These are phyloP conservation scores for Ascosphaera acerosa DNA, from an alignment of 2,329 filamentous ascomycete species.

Conservation along the genomic window DNA sequence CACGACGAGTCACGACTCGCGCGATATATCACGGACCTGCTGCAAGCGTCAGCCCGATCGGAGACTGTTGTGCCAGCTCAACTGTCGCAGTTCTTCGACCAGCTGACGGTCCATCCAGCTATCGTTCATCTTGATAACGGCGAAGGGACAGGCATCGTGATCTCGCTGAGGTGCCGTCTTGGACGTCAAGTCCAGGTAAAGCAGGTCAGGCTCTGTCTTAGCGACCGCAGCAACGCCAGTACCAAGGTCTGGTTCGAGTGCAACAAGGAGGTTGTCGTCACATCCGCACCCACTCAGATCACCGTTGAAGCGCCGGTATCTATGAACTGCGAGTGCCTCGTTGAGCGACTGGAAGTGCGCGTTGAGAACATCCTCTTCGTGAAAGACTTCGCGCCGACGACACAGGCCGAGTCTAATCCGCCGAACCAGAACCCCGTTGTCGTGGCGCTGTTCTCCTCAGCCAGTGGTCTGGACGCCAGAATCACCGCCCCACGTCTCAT, in stretches of 20 bases:
- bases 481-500: slow-evolving; percentile 43
- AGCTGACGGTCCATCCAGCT: slow-evolving; percentile 39
- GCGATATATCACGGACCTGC: slow-evolving; percentile 17
- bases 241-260: slow-evolving; percentile 3
- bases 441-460: slow-evolving; percentile 47
- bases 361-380: slow-evolving; percentile 17
- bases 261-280: neutral
- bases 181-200: slow-evolving; percentile 44
- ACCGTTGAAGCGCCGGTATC: neutral
- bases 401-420: slow-evolving; percentile 8
- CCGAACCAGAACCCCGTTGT: slow-evolving; percentile 29
- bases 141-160: slow-evolving; percentile 47
- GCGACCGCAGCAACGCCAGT: slow-evolving; percentile 25
- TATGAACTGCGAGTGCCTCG: slow-evolving; percentile 42
- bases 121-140: slow-evolving; percentile 42
- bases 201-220: slow-evolving; percentile 36
- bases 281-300: neutral
- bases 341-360: slow-evolving; percentile 43
- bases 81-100: slow-evolving; percentile 47
- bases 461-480: slow-evolving; percentile 40
- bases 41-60: slow-evolving; percentile 24
- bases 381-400: slow-evolving; percentile 10
- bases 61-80: slow-evolving; percentile 40
- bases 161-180: slow-evolving; percentile 47
- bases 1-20: slow-evolving; percentile 8